These are phyloP conservation scores for Crithidia fasciculata DNA, from an alignment of 208 protist species.

Conservation along the genomic window DNA sequence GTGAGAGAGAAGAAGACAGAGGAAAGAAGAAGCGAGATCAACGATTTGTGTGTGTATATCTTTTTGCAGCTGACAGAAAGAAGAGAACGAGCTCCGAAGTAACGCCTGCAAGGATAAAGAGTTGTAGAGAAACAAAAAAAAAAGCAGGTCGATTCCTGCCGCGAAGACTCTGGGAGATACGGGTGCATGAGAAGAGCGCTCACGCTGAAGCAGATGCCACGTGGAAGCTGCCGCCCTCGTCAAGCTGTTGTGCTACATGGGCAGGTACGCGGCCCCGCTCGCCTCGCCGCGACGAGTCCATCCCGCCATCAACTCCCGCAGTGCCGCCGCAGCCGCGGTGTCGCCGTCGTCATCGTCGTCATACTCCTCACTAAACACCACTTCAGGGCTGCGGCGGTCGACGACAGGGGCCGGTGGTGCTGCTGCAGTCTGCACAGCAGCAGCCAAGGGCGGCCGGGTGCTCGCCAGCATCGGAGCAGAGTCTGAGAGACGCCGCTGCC, in stretches of 20 bases:
- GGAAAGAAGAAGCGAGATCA: not conserved
- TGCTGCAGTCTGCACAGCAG: not conserved
- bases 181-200: too few relatives aligned
- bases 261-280: slow-evolving; percentile 1
- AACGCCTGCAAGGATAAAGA: too few relatives aligned
- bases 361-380: not conserved
- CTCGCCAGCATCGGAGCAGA: not conserved
- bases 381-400: not conserved
- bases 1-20: not conserved
- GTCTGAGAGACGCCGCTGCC: slow-evolving; percentile 4
- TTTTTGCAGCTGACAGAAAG: not conserved
- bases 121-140: too few relatives aligned
- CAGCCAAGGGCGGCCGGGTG: not conserved
- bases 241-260: not conserved
- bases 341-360: not conserved
- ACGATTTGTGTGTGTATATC: not conserved
- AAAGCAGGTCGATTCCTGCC: too few relatives aligned
- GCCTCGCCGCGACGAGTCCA: not conserved
- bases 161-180: too few relatives aligned
- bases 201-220: too few relatives aligned
- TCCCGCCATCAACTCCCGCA: slow-evolving; percentile 3
- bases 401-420: not conserved
- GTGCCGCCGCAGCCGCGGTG: not conserved
- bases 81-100: not conserved
- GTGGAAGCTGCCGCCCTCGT: too few relatives aligned